A percentile compares a stretch with the other conserved stretches of the same genome.
Conservation (phyloP, 1,139 yeast genomes). For the Pneumocystis sp. region DNA sequence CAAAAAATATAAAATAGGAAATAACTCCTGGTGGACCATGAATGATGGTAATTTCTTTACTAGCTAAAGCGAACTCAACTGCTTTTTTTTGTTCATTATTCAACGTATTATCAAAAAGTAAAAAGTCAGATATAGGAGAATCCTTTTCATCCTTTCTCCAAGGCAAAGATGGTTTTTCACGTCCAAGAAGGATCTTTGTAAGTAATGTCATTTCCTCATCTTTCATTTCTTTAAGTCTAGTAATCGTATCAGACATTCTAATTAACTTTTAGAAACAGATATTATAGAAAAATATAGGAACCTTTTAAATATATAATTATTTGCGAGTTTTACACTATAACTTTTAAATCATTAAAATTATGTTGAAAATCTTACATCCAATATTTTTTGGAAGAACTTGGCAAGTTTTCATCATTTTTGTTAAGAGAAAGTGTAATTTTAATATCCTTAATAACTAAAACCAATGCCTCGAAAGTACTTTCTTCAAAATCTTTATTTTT, state of each 20-base stretch:
- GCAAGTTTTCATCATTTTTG: background rate
- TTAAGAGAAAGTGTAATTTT: background rate
- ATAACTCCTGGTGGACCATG: conserved; percentile 59
- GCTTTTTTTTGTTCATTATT: conserved; percentile 66
- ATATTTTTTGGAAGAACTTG: background rate
- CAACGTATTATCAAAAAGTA: conserved; percentile 37
- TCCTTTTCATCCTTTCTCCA: background rate
- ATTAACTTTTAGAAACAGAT: background rate
- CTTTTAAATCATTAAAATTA: background rate
- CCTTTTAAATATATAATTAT: background rate
- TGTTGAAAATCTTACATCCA: background rate
- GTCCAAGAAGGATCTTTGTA: background rate
- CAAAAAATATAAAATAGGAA: background rate
- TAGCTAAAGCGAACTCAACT: conserved; percentile 33
- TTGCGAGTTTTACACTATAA: background rate
- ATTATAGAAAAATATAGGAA: background rate
- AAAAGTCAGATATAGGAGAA: background rate
- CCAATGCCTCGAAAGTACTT: background rate
- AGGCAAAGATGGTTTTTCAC: background rate
- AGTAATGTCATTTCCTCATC: background rate
- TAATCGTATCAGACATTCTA: background rate
- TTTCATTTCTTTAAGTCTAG: background rate
- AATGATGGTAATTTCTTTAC: conserved; percentile 39
- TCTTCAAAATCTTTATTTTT: background rate
- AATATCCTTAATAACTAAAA: background rate